Evolutionary conservation across 2,329 filamentous ascomycete species (phyloP).

Genomic region (Xylaria sp.): DNA sequence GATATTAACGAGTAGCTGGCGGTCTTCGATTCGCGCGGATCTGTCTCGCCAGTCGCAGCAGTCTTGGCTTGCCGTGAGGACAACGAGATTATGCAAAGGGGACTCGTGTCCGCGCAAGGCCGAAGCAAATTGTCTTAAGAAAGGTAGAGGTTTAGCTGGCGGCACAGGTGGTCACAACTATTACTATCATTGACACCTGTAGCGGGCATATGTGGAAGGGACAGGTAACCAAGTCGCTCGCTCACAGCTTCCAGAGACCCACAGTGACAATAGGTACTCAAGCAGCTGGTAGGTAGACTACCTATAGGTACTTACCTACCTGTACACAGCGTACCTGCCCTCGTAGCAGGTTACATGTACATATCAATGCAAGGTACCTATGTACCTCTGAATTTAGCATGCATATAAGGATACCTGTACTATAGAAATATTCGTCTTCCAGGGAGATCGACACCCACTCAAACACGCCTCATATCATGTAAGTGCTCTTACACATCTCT

Average conservation of each 20-base stretch:
- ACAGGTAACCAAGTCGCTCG: constrained; percentile 34
- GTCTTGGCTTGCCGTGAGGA: constrained; percentile 2
- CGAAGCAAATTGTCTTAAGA: constrained; percentile 5
- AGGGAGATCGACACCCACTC: no score
- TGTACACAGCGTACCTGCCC: no score
- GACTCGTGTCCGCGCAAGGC: not conserved
- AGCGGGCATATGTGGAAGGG: constrained; percentile 30
- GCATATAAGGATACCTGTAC: no score
- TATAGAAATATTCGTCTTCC: no score
- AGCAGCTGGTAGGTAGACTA: not conserved
- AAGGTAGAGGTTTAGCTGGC: not conserved
- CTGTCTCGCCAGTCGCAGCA: not conserved
- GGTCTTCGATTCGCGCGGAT: constrained; percentile 1
- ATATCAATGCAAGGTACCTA: no score
- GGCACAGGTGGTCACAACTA: constrained; percentile 11
- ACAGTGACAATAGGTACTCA: not conserved
- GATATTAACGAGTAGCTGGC: constrained; percentile 6
- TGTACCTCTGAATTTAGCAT: no score
- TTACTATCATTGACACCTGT: not conserved
- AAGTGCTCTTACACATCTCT: no score
- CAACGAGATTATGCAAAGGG: not conserved
- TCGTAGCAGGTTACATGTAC: no score
- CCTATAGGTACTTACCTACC: constrained; percentile 7
- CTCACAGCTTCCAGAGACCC: constrained; percentile 10
- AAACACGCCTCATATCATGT: no score